Conservation (phyloP, 2,329 filamentous ascomycete species). For the Verticillium longisporum region DNA sequence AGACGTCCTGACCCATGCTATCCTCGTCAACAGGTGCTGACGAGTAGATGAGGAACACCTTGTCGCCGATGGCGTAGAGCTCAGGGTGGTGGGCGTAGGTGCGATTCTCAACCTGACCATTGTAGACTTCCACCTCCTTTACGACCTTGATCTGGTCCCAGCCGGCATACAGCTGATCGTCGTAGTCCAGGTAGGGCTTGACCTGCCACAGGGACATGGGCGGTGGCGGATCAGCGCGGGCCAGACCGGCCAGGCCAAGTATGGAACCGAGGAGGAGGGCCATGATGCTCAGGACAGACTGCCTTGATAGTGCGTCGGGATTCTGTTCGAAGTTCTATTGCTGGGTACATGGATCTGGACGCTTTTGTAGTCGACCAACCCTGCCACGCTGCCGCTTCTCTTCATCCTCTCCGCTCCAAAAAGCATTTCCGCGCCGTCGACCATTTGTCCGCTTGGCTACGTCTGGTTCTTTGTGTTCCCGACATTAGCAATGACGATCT, state of each 20-base stretch:
- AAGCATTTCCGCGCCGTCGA: background rate
- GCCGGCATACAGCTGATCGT: slow-evolving; percentile 15
- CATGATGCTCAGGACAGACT: background rate
- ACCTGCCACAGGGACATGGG: slow-evolving; percentile 13
- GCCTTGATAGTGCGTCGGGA: background rate
- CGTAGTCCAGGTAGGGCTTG: slow-evolving; percentile 14
- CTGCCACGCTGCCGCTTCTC: background rate
- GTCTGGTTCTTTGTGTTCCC: background rate
- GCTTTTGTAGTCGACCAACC: background rate
- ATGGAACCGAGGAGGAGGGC: background rate
- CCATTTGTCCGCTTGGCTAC: background rate
- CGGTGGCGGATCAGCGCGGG: slow-evolving; percentile 2
- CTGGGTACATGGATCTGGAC: background rate
- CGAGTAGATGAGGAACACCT: slow-evolving; percentile 14
- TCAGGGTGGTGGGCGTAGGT: slow-evolving; percentile 18
- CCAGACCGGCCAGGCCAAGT: background rate
- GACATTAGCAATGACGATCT: background rate
- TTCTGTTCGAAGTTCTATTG: background rate
- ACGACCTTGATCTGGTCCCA: slow-evolving; percentile 15
- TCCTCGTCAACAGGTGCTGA: slow-evolving; percentile 18
- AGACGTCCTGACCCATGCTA: slow-evolving; percentile 18
- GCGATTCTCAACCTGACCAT: slow-evolving; percentile 12
- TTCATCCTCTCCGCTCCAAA: background rate
- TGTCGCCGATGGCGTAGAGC: slow-evolving; percentile 11
- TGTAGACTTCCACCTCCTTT: slow-evolving; percentile 15